Evolutionary conservation across 2,329 filamentous ascomycete genomes (phyloP), one percentile per base, ranked within the genome.

Genomic region (Blastomyces gilchristii): DNA sequence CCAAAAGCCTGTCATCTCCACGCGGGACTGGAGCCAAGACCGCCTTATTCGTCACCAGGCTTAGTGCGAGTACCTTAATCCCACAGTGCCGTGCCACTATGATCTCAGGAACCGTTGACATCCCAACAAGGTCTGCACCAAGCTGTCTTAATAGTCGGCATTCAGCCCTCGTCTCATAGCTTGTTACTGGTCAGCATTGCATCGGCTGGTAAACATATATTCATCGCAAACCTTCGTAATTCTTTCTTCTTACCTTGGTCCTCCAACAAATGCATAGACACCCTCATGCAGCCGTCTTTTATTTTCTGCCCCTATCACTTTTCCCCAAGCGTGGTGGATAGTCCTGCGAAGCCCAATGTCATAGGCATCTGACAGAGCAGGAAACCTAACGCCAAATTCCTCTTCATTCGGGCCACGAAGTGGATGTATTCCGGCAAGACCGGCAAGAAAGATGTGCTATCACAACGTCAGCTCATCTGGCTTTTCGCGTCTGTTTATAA

Each of bases 71-170:
- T 7, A 88, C 82, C 37, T 81, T 77, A 68, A 88, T 80, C n/a
- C 82, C 83, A 62, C 79, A 81, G 71, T 88, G 86, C 66, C 86
- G 79, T 41, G 85, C 85, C 18, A 85, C 83, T 59, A 88, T 81
- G 61, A 87, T 85, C 70, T 88, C 86, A 8, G 86, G 86, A 37
- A 88, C 85, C 0, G 86, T 88, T 41, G 83, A 87, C 86, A 88
- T 88, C 16, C 85, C 85, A 1, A 88, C 85, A n/a, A 87, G 76
- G 69, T 88, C 85, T n/a, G 84, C 85, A 7, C 86, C 85, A 7
- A 87, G 73, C 58, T 77, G 77, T 49, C 79, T 78, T 64, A 88
- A 76, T 80, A 87, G 81, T 22, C 85, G 80, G 69, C 84, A 87
- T 71, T 87, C 85, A 0, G 85, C 84, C 65, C 85, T 77, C 1